Evolutionary conservation across 2,329 filamentous ascomycete genomes (phyloP).

Genomic region (Hirsutella rhossiliensis): DNA sequence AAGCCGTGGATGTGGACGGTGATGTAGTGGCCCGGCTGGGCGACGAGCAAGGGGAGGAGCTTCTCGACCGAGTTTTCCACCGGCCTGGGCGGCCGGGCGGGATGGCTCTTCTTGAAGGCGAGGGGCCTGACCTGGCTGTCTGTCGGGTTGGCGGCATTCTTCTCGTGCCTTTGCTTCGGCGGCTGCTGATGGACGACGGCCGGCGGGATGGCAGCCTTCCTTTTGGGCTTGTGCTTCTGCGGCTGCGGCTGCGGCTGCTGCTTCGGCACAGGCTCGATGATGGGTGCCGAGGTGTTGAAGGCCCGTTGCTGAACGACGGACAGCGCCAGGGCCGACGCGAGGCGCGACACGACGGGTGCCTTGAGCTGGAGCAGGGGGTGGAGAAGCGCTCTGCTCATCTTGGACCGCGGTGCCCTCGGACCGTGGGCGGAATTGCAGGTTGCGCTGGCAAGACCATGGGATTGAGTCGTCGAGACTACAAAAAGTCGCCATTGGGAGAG

Average conservation of each 20-base stretch:
- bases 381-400: slow-evolving; percentile 48
- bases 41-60: slow-evolving; percentile 58
- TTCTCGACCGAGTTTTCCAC: slow-evolving; percentile 43
- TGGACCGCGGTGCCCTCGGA: slow-evolving; percentile 12
- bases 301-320: slow-evolving; percentile 16
- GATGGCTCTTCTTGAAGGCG: slow-evolving; percentile 28
- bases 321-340: slow-evolving; percentile 12
- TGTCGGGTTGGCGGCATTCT: slow-evolving; percentile 26
- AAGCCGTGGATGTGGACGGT: slow-evolving; percentile 68
- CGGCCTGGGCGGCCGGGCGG: slow-evolving; percentile 18
- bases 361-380: slow-evolving; percentile 52
- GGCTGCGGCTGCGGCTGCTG: not conserved
- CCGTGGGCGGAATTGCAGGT: slow-evolving; percentile 12
- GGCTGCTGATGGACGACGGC: slow-evolving; percentile 8
- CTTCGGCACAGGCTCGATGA: slow-evolving; percentile 26
- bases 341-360: slow-evolving; percentile 18
- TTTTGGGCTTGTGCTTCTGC: not conserved
- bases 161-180: slow-evolving; percentile 11
- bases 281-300: slow-evolving; percentile 38
- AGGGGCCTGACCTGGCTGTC: slow-evolving; percentile 18
- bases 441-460: slow-evolving; percentile 6
- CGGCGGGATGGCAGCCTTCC: not conserved
- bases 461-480: not conserved
- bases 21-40: slow-evolving; percentile 67
- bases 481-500: not conserved